A percentile compares a stretch with the other conserved stretches of the same genome.
Conservation (phyloP, 2,329 filamentous ascomycete species). For the Pestalotiopsis sp. region DNA sequence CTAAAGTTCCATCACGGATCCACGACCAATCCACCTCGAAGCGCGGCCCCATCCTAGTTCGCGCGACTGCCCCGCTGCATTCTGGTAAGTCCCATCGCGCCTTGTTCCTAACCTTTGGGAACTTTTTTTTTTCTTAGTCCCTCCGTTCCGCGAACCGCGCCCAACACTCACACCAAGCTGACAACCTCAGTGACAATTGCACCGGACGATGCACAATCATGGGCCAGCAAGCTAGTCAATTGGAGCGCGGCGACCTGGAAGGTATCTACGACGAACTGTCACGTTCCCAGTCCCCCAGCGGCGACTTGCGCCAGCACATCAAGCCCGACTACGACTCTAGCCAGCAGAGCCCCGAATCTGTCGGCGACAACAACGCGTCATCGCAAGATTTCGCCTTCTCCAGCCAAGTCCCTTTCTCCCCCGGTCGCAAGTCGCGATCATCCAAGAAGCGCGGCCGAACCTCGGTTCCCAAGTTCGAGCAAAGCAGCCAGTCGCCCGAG, state of each 20-base stretch:
- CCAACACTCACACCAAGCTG: not conserved
- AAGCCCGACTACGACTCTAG: not conserved
- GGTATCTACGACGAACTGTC: not conserved
- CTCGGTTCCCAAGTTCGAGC: slow-evolving; percentile 1
- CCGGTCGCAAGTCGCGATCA: not conserved
- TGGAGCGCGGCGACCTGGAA: not conserved
- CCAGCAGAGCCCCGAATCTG: not conserved
- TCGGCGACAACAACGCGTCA: not conserved
- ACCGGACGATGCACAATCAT: slow-evolving; percentile 4
- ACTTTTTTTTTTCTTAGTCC: not conserved
- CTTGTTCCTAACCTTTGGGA: not conserved
- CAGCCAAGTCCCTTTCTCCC: slow-evolving; percentile 8
- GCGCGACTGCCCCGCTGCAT: not conserved
- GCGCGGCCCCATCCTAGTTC: not conserved
- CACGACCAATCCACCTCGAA: not conserved
- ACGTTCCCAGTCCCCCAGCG: not conserved
- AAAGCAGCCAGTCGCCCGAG: not conserved
- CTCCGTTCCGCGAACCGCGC: not conserved
- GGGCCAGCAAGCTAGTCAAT: slow-evolving; percentile 8
- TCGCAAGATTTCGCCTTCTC: slow-evolving; percentile 12
- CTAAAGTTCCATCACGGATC: too few species aligned
- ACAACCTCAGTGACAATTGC: not conserved
- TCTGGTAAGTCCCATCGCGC: not conserved
- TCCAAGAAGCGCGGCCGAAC: not conserved
- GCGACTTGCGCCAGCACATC: not conserved